A percentile compares a stretch with the other conserved stretches of the same genome.
phyloP scores from a whole-genome alignment of 768 basidiomycete species.

The Dioszegia aurantiaca region DNA sequence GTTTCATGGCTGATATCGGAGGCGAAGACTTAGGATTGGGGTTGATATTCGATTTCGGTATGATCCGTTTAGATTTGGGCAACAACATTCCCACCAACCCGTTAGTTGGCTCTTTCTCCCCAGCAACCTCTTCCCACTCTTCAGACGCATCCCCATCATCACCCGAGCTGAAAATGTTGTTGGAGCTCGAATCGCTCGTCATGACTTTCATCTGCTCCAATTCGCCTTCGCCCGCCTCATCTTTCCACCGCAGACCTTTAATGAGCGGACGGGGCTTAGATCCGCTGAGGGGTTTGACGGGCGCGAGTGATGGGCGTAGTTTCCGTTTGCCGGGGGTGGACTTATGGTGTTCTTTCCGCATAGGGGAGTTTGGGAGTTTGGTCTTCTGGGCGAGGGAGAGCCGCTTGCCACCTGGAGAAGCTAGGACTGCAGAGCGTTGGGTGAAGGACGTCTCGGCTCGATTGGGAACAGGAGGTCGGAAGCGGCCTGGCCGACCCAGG shows the following conservation, averaged over 20 bases:
- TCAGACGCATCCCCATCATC: slow-evolving; percentile 15
- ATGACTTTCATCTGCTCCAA: slow-evolving; percentile 13
- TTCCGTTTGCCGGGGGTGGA: slow-evolving; percentile 6
- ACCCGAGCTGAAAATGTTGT: not conserved
- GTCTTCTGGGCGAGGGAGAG: not conserved
- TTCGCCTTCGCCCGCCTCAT: slow-evolving; percentile 9
- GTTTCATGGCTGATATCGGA: slow-evolving; percentile 1
- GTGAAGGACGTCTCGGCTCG: slow-evolving; percentile 11
- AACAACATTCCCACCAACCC: not conserved
- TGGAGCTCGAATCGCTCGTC: slow-evolving; percentile 11
- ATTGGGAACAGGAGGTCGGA: not conserved
- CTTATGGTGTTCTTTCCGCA: slow-evolving; percentile 1
- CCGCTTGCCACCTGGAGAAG: slow-evolving; percentile 14
- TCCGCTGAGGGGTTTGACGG: not conserved
- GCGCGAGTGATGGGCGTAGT: slow-evolving; percentile 4
- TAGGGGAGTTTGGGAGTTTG: slow-evolving; percentile 1
- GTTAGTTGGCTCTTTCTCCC: not conserved
- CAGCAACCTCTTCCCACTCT: no score
- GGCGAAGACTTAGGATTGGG: not conserved
- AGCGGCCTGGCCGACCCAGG: slow-evolving; percentile 1
- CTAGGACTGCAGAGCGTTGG: slow-evolving; percentile 2
- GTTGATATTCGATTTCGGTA: not conserved
- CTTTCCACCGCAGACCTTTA: slow-evolving; percentile 9
- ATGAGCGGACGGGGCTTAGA: not conserved
- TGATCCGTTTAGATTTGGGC: not conserved